These are phyloP conservation scores for Phytophthora niederhauseri DNA, from an alignment of 352 stramenopile genomes.

Conservation along the genomic window DNA sequence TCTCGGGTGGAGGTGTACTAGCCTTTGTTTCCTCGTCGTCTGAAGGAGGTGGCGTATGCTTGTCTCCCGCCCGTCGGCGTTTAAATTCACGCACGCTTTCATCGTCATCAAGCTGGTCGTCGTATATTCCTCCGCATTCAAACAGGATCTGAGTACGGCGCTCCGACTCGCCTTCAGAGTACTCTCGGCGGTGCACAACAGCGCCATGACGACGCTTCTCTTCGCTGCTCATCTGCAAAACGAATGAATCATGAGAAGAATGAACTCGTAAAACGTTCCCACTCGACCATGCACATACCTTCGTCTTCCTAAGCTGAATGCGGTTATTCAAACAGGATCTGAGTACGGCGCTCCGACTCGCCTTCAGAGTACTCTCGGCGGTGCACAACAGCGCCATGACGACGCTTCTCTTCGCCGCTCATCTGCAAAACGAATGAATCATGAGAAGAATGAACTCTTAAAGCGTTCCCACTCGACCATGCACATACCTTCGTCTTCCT, in stretches of 20 bases:
- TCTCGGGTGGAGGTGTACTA: constrained; percentile 33
- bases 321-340: constrained; percentile 68
- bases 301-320: no score
- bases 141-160: constrained; percentile 64
- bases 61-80: constrained; percentile 48
- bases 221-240: constrained; percentile 58
- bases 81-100: constrained; percentile 71
- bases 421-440: constrained; percentile 32
- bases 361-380: constrained; percentile 75
- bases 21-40: constrained; percentile 60
- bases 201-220: constrained; percentile 81
- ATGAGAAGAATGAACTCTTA: background rate
- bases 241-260: constrained; percentile 1
- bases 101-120: constrained; percentile 69
- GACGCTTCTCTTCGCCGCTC: constrained; percentile 79
- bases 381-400: constrained; percentile 75
- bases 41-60: constrained; percentile 18
- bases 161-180: constrained; percentile 71
- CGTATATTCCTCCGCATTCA: constrained; percentile 69
- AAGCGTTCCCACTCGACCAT: background rate
- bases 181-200: constrained; percentile 76
- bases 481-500: constrained; percentile 79
- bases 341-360: constrained; percentile 61
- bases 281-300: no score
- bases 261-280: background rate